Conservation (phyloP, 768 basidiomycete species). For the Agrocybe praecox region DNA sequence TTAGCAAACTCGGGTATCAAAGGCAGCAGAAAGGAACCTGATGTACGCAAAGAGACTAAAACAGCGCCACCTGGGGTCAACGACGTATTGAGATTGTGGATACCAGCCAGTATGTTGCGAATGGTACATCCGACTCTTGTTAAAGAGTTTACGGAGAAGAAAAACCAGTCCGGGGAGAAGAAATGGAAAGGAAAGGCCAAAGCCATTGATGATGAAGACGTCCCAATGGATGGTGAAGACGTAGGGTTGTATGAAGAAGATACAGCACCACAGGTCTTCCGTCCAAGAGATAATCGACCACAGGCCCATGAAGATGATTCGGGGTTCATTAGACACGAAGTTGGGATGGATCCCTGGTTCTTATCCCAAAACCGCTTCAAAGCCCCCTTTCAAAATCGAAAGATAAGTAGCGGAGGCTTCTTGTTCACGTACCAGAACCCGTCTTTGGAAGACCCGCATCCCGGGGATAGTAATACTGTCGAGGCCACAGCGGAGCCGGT, state of each 20-base stretch:
- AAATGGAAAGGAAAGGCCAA: slow-evolving; percentile 9
- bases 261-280: not conserved
- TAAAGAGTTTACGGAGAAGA: slow-evolving; percentile 38
- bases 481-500: not conserved
- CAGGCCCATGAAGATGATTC: not conserved
- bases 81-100: slow-evolving; percentile 56
- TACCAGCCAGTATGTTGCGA: slow-evolving; percentile 61
- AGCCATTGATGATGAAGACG: not conserved
- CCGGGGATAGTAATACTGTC: not conserved
- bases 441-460: not conserved
- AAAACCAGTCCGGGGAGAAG: slow-evolving; percentile 17
- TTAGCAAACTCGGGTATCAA: slow-evolving; percentile 52
- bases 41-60: slow-evolving; percentile 24
- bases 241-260: not conserved
- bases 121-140: slow-evolving; percentile 46
- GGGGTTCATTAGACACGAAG: not conserved
- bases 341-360: slow-evolving; percentile 9
- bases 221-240: not conserved
- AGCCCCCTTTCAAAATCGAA: not conserved
- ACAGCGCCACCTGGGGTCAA: slow-evolving; percentile 41
- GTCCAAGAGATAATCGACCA: not conserved
- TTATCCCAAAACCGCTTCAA: not conserved
- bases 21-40: slow-evolving; percentile 26
- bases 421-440: slow-evolving; percentile 22
- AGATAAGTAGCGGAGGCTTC: slow-evolving; percentile 11